phyloP scores from a whole-genome alignment of 2,329 filamentous ascomycete species.

The Stemphylium vesicarium region DNA sequence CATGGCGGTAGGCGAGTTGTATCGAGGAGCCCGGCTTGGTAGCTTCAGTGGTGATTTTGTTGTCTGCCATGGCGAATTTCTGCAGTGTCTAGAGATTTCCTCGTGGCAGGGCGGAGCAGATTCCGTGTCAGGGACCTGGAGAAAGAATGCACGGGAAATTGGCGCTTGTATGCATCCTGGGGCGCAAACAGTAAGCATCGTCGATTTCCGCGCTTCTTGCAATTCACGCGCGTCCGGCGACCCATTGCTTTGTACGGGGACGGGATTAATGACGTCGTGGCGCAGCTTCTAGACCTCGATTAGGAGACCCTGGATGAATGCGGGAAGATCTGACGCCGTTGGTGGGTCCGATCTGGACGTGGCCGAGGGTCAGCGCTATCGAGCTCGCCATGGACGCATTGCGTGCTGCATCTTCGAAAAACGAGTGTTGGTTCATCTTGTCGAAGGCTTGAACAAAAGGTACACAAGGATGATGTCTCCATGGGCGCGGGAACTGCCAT shows the following conservation, averaged over 20 bases:
- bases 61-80: not conserved
- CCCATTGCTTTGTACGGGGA: not conserved
- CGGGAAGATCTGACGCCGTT: conserved; percentile 1
- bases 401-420: not conserved
- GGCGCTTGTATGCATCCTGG: conserved; percentile 4
- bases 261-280: conserved; percentile 12
- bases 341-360: conserved; percentile 6
- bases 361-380: not conserved
- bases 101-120: not conserved
- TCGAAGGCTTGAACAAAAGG: too few relatives aligned
- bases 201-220: conserved; percentile 3
- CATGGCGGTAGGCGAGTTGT: conserved; percentile 45
- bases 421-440: too few relatives aligned
- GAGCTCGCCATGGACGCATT: not conserved
- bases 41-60: not conserved
- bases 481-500: too few relatives aligned
- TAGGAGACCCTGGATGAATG: conserved; percentile 5
- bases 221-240: not conserved
- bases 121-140: not conserved
- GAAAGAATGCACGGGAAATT: not conserved
- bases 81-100: not conserved
- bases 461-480: too few relatives aligned
- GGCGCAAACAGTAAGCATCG: conserved; percentile 7
- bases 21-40: conserved; percentile 28
- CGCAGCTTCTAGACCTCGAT: conserved; percentile 6